A percentile compares a stretch with the other conserved stretches of the same genome.
Evolutionary conservation across 2,329 filamentous ascomycete species (phyloP).

Genomic region (Cladosporium sphaerospermum): DNA sequence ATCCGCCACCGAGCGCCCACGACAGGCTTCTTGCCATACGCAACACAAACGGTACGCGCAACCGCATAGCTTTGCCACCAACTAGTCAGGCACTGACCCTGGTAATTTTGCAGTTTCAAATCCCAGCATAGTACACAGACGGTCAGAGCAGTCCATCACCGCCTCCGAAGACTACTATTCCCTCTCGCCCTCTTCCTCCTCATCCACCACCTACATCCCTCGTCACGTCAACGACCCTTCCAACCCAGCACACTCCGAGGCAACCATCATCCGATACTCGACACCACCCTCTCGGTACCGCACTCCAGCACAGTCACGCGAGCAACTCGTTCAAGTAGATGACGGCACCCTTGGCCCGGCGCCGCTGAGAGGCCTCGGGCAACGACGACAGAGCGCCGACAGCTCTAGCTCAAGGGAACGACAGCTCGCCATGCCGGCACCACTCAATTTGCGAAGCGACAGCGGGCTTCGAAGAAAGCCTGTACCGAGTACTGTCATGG

Average conservation of each 20-base stretch:
- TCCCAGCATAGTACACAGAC: conserved; percentile 25
- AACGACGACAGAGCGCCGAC: conserved; percentile 12
- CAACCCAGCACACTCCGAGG: conserved; percentile 11
- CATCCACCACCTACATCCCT: conserved; percentile 22
- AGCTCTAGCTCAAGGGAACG: conserved; percentile 8
- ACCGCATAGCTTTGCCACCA: neutral
- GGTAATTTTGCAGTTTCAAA: conserved; percentile 21
- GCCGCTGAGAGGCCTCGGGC: conserved; percentile 10
- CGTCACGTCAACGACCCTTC: conserved; percentile 21
- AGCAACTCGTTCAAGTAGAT: conserved; percentile 15
- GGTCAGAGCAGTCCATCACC: conserved; percentile 43
- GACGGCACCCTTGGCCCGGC: conserved; percentile 1
- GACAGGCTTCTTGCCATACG: conserved; percentile 10
- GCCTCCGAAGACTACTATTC: conserved; percentile 48
- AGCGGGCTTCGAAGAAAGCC: conserved; percentile 29
- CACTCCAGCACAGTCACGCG: conserved; percentile 28
- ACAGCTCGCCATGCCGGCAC: conserved; percentile 9
- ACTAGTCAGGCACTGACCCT: neutral
- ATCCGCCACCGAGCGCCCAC: conserved; percentile 7
- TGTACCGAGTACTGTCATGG: conserved; percentile 29
- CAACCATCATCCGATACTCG: conserved; percentile 25
- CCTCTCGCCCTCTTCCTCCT: conserved; percentile 20
- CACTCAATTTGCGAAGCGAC: conserved; percentile 12
- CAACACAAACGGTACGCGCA: conserved; percentile 4
- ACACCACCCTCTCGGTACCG: conserved; percentile 32